phyloP scores from a whole-genome alignment of 805 yeast species.

The Ogataea pignaliae region DNA sequence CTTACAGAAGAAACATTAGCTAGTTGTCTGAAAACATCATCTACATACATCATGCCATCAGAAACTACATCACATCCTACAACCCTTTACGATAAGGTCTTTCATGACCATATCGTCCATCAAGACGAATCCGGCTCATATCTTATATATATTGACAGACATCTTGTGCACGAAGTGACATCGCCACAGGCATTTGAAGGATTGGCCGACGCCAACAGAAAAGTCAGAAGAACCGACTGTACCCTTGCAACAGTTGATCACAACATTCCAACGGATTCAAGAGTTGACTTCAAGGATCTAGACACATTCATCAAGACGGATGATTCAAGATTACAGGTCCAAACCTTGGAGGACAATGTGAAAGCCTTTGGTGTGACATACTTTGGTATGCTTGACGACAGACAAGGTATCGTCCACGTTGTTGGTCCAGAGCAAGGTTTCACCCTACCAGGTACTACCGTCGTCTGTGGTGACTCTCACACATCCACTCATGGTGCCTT shows the following conservation, averaged over 20 bases:
- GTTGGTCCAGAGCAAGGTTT: conserved; percentile 99
- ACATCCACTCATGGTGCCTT: conserved; percentile 99
- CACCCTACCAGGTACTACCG: conserved; percentile 97
- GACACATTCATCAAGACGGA: conserved; percentile 81
- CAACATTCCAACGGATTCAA: conserved; percentile 93
- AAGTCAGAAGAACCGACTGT: conserved; percentile 87
- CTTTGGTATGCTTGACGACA: conserved; percentile 89
- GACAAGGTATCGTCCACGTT: conserved; percentile 98
- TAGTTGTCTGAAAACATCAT: background rate
- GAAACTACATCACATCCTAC: conserved; percentile 40
- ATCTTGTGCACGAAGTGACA: conserved; percentile 96
- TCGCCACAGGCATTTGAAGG: conserved; percentile 99
- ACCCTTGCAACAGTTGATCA: conserved; percentile 95
- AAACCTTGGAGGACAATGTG: conserved; percentile 90
- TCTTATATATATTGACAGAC: conserved; percentile 91
- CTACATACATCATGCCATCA: conserved; percentile 24
- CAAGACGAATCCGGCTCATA: conserved; percentile 83
- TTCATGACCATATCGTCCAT: conserved; percentile 90
- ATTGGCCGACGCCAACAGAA: conserved; percentile 77
- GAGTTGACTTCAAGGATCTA: conserved; percentile 68
- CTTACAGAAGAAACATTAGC: too few species aligned
- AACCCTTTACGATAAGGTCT: conserved; percentile 95
- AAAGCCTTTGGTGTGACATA: conserved; percentile 84
- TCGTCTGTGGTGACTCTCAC: conserved; percentile 98
- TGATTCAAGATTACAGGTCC: conserved; percentile 89